These are phyloP conservation scores for Cutaneotrichosporon mucoides DNA, from an alignment of 1,284 basidiomycete genomes.

Conservation along the genomic window DNA sequence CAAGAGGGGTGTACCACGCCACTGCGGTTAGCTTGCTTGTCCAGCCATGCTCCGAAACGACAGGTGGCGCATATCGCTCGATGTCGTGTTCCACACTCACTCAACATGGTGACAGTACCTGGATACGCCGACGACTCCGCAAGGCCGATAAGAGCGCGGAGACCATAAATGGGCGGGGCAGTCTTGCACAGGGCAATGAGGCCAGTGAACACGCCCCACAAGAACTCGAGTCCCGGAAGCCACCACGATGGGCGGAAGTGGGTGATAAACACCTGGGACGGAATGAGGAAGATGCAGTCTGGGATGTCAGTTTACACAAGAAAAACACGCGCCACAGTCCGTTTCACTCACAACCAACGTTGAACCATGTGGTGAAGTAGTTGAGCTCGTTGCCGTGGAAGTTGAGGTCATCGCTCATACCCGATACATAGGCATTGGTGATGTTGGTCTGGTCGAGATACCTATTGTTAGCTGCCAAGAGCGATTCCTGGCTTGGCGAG, in stretches of 20 bases:
- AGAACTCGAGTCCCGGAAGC: slow-evolving; percentile 22
- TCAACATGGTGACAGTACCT: slow-evolving; percentile 24
- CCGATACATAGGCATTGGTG: slow-evolving; percentile 57
- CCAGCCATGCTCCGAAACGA: too few relatives aligned
- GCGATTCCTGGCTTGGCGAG: too few relatives aligned
- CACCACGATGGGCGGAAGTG: slow-evolving; percentile 21
- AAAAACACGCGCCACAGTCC: background rate
- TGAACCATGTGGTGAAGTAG: slow-evolving; percentile 40
- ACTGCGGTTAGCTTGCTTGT: slow-evolving; percentile 10
- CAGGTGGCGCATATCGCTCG: too few relatives aligned
- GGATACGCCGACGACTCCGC: slow-evolving; percentile 28
- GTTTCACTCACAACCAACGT: slow-evolving; percentile 23
- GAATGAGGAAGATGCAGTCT: slow-evolving; percentile 31
- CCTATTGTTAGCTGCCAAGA: too few relatives aligned
- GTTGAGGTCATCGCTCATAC: slow-evolving; percentile 71
- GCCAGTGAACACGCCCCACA: slow-evolving; percentile 28
- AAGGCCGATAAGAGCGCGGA: slow-evolving; percentile 27
- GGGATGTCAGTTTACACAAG: background rate
- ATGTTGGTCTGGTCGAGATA: slow-evolving; percentile 25
- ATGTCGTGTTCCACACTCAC: slow-evolving; percentile 6
- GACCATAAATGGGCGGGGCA: slow-evolving; percentile 24
- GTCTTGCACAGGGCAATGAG: slow-evolving; percentile 24
- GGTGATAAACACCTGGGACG: slow-evolving; percentile 26
- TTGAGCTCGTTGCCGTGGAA: slow-evolving; percentile 68
- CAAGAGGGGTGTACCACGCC: slow-evolving; percentile 27